Conservation (phyloP, 257 asterid genomes). For the Pogostemon cablin region DNA sequence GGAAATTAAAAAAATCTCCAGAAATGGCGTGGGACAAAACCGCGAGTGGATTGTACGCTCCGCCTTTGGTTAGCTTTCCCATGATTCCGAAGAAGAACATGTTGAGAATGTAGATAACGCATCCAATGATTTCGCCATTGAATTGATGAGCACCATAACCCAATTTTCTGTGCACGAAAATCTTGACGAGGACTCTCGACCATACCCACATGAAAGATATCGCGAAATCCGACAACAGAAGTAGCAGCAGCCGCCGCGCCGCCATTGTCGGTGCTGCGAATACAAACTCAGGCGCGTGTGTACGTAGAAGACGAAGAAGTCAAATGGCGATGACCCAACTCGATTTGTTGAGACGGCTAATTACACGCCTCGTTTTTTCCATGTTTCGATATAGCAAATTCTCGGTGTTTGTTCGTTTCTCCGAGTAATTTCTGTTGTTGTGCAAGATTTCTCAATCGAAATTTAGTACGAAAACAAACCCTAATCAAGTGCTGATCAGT, state of each 20-base stretch:
- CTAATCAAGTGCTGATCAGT: no score
- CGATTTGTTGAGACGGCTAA: neutral
- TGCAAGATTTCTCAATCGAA: neutral
- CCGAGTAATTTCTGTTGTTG: neutral
- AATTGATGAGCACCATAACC: constrained; percentile 52
- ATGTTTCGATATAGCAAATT: neutral
- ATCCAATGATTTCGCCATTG: constrained; percentile 56
- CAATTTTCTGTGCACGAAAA: constrained; percentile 52
- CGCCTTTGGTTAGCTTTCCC: constrained; percentile 57
- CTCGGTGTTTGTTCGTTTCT: constrained; percentile 29
- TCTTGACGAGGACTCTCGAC: constrained; percentile 71
- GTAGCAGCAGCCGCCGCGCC: constrained; percentile 42
- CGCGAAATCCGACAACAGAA: constrained; percentile 65
- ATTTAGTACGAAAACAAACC: no score
- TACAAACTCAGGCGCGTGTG: no score
- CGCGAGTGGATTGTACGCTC: constrained; percentile 82
- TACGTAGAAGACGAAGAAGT: neutral
- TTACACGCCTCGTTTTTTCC: neutral
- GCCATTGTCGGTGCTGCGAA: constrained; percentile 4
- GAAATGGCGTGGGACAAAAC: constrained; percentile 64
- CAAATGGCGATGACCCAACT: neutral
- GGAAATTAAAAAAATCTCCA: constrained; percentile 59
- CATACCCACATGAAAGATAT: constrained; percentile 87
- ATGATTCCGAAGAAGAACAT: constrained; percentile 70
- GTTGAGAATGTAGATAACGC: constrained; percentile 46